These are phyloP conservation scores for Panicum miliaceum DNA, from an alignment of 176 grass and related monocot genomes.

Conservation along the genomic window DNA sequence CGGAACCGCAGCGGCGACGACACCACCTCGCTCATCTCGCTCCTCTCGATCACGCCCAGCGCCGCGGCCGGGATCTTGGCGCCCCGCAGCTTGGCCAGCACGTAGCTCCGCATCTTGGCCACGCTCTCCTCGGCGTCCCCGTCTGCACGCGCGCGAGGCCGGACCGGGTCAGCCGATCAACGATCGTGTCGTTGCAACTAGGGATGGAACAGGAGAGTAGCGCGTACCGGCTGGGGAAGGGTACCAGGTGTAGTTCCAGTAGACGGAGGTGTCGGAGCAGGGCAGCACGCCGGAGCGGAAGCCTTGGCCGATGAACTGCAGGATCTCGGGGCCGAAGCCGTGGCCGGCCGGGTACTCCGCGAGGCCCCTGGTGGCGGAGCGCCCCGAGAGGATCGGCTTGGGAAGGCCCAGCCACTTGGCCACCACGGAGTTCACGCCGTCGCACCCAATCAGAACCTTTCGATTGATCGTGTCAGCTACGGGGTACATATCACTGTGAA, in stretches of 20 bases:
- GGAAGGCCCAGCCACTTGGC: conserved; percentile 57
- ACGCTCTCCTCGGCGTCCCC: conserved; percentile 55
- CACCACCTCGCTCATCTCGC: conserved; percentile 69
- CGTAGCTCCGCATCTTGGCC: conserved; percentile 57
- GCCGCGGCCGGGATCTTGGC: conserved; percentile 49
- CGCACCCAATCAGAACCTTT: conserved; percentile 55
- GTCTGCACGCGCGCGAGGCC: background rate
- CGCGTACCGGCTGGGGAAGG: conserved; percentile 41
- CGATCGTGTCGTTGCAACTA: no score
- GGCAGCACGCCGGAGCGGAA: conserved; percentile 61
- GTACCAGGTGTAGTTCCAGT: conserved; percentile 86
- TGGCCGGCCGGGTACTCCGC: conserved; percentile 50
- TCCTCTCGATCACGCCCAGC: conserved; percentile 57
- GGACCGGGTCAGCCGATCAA: background rate
- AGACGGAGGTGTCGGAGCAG: conserved; percentile 56
- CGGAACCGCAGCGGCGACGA: conserved; percentile 70
- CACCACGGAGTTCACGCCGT: conserved; percentile 68
- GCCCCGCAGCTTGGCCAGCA: conserved; percentile 41
- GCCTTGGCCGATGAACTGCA: conserved; percentile 59
- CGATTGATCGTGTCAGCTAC: background rate
- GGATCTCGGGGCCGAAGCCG: conserved; percentile 54
- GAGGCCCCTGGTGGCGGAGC: conserved; percentile 51
- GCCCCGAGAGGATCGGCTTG: conserved; percentile 42
- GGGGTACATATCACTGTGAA: background rate
- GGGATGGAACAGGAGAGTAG: background rate